Evolutionary conservation across 2,329 filamentous ascomycete genomes (phyloP).

Genomic region (Ascocoryne sarcoides): DNA sequence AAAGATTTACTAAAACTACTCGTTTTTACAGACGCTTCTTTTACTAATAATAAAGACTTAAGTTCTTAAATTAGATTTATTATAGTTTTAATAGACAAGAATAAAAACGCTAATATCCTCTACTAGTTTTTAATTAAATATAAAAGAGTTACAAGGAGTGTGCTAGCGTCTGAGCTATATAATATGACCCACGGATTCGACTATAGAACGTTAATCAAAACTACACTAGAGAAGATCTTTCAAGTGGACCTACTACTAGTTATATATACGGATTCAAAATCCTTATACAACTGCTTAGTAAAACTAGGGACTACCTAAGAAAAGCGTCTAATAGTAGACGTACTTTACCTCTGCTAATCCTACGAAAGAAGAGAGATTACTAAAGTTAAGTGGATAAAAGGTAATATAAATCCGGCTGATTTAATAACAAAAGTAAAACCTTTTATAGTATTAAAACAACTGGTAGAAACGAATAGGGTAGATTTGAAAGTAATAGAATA

Average conservation of each 20-base stretch:
- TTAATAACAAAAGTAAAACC: background rate
- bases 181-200: slow-evolving; percentile 2
- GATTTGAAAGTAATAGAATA: no score
- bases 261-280: slow-evolving; percentile 3
- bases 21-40: slow-evolving; percentile 1
- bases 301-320: slow-evolving; percentile 2
- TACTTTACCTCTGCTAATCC: background rate
- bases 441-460: no score
- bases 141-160: slow-evolving; percentile 3
- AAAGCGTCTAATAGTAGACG: slow-evolving; percentile 1
- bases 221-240: slow-evolving; percentile 1
- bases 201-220: background rate
- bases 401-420: background rate
- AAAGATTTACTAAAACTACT: background rate
- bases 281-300: slow-evolving; percentile 1
- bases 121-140: slow-evolving; percentile 1
- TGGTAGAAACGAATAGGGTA: no score
- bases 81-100: background rate
- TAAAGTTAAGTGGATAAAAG: slow-evolving; percentile 3
- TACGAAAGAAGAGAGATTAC: slow-evolving; percentile 1
- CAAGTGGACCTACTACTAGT: background rate
- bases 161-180: slow-evolving; percentile 3
- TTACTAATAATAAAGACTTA: slow-evolving; percentile 3
- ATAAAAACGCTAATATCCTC: slow-evolving; percentile 1
- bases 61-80: slow-evolving; percentile 2